Evolutionary conservation across 805 yeast species (phyloP).

Genomic region (Saturnispora silvae): DNA sequence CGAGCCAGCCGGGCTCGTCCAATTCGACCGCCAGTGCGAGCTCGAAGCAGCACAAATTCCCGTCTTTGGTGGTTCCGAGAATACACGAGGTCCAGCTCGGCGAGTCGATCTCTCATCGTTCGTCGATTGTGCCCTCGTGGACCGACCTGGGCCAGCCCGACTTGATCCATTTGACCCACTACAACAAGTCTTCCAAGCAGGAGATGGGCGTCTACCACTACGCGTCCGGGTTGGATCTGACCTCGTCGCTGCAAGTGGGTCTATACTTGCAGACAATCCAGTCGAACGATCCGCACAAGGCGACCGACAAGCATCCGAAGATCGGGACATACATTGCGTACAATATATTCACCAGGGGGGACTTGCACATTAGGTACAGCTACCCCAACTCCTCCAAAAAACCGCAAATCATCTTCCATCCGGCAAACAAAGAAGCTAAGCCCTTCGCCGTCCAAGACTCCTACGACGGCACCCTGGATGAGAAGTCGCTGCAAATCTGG

Average conservation of each 20-base stretch:
- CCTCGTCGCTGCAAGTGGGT: conserved; percentile 43
- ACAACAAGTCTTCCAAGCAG: conserved; percentile 32
- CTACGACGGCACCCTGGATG: conserved; percentile 43
- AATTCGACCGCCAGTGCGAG: background rate
- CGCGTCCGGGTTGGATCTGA: conserved; percentile 42
- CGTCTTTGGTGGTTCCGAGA: conserved; percentile 21
- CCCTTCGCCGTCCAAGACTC: conserved; percentile 9
- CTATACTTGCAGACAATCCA: conserved; percentile 41
- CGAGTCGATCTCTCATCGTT: conserved; percentile 43
- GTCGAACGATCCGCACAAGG: conserved; percentile 25
- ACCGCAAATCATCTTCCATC: conserved; percentile 35
- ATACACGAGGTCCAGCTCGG: conserved; percentile 40
- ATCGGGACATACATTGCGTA: conserved; percentile 54
- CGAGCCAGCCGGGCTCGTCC: too few relatives aligned
- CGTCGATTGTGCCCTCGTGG: conserved; percentile 31
- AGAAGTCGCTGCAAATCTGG: conserved; percentile 47
- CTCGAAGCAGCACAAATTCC: conserved; percentile 11
- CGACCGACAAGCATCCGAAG: conserved; percentile 22
- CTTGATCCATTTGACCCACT: conserved; percentile 42
- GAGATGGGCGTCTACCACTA: conserved; percentile 48
- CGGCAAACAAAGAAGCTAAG: conserved; percentile 30
- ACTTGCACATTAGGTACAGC: conserved; percentile 55
- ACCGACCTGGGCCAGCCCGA: conserved; percentile 69
- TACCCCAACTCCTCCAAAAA: conserved; percentile 40
- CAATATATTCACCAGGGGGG: conserved; percentile 65